Percentiles rank a stretch among this genome's conserved stretches.
Evolutionary conservation across 1,284 basidiomycete species (phyloP).

Genomic region (Ceratobasidium sp.): DNA sequence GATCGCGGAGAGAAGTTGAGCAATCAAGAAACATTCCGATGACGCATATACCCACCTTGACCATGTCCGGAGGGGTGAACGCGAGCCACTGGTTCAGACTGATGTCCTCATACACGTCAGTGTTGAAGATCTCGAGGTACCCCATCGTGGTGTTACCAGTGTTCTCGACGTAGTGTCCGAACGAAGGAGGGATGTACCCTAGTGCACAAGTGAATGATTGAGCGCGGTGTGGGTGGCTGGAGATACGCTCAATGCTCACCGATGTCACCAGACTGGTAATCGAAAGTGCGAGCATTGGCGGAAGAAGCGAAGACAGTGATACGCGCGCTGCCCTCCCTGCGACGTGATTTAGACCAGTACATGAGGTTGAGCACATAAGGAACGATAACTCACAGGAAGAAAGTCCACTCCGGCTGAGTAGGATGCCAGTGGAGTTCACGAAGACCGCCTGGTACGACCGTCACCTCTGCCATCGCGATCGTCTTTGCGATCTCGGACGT

Average conservation of each 20-base stretch:
- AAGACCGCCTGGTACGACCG: neutral
- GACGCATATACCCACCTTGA: neutral
- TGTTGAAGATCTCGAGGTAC: constrained; percentile 23
- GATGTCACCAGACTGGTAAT: constrained; percentile 73
- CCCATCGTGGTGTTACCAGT: constrained; percentile 12
- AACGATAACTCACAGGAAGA: constrained; percentile 47
- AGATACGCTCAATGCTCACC: constrained; percentile 57
- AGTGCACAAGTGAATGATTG: constrained; percentile 43
- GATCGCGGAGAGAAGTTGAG: too few relatives aligned
- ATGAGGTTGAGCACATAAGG: neutral
- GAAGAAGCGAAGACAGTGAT: constrained; percentile 62
- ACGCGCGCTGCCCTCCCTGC: constrained; percentile 18
- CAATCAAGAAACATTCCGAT: neutral
- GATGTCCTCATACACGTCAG: constrained; percentile 17
- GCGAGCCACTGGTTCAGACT: constrained; percentile 22
- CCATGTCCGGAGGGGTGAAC: constrained; percentile 15
- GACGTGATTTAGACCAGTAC: neutral
- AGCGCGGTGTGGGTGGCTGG: too few relatives aligned
- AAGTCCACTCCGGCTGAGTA: constrained; percentile 50
- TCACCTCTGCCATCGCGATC: constrained; percentile 2
- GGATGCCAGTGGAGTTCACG: constrained; percentile 60
- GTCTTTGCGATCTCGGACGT: constrained; percentile 7
- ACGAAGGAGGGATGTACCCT: constrained; percentile 60
- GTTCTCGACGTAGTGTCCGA: constrained; percentile 28
- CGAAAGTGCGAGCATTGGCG: constrained; percentile 71